Evolutionary conservation across 2,329 filamentous ascomycete species (phyloP), one percentile per base, ranked within the genome.

Genomic region (Fusarium marasasianum): DNA sequence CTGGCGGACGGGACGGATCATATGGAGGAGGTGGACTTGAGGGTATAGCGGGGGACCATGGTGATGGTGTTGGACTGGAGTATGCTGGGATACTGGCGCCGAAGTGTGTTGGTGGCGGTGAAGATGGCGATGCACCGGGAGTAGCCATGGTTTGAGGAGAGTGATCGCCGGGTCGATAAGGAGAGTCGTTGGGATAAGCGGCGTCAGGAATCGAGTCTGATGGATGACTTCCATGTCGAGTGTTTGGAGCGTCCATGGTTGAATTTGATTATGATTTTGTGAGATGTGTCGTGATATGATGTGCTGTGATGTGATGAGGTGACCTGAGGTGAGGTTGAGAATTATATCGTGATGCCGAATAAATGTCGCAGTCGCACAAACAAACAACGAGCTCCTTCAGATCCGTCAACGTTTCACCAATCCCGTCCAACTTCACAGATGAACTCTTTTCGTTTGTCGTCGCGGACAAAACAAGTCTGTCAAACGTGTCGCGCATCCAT

Each of bases 151-250:
- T 24, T 48, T 72, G 63, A 20, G 67, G 31, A n/a, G 66, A 56
- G 48, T 43, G 69, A n/a, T 72, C 54, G 50, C 69, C 65, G 24
- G 72, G 73, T 48, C 71, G 79, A 64, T 79, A 80, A 11, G 75
- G 68, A n/a, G 79, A 74, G 58, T 80, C 79, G 44, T 80, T 76
- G 8, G 80, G 79, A 47, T 80, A 81, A 43, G 80, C 79, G 54
- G 79, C 78, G 33, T 80, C 71, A 55, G 75, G 79, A 33, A 80
- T 81, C 22, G 79, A 78, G 33, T 79, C 67, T 29, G 80, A 80
- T 14, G 79, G 79, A 53, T 80, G 79, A 38, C 60, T 72, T 63
- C 67, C 62, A 57, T 72, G 63, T 12, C 53, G 67, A 37, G 63
- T 17, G 37, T 74, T 66, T 59, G 61, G 72, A n/a, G 63, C 61